Evolutionary conservation across 129 eudicot species (phyloP).

Genomic region (carrot (Daucus carota)): DH1_v3.0 NC_030384.2:35858501-35859000

Average conservation of each 20-base stretch:
- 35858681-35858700: slow-evolving; percentile 17
- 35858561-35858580: background rate
- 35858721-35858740: slow-evolving; percentile 11
- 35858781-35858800: slow-evolving; percentile 7
- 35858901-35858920: slow-evolving; percentile 37
- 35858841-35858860: slow-evolving; percentile 19
- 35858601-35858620: slow-evolving; percentile 4
- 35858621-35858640: background rate
- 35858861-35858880: slow-evolving; percentile 21
- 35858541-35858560: background rate
- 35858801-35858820: background rate
- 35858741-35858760: background rate
- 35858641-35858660: slow-evolving; percentile 19
- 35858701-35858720: slow-evolving; percentile 14
- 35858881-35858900: slow-evolving; percentile 34
- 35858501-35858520: background rate
- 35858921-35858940: slow-evolving; percentile 22
- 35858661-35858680: slow-evolving; percentile 15
- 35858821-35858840: slow-evolving; percentile 13
- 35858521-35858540: background rate
- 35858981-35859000: too few relatives aligned
- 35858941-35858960: slow-evolving; percentile 15
- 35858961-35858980: slow-evolving; percentile 3
- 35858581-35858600: slow-evolving; percentile 4
- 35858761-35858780: slow-evolving; percentile 17